phyloP scores from a whole-genome alignment of 257 asterid species.

The Jasminum sambac region DNA sequence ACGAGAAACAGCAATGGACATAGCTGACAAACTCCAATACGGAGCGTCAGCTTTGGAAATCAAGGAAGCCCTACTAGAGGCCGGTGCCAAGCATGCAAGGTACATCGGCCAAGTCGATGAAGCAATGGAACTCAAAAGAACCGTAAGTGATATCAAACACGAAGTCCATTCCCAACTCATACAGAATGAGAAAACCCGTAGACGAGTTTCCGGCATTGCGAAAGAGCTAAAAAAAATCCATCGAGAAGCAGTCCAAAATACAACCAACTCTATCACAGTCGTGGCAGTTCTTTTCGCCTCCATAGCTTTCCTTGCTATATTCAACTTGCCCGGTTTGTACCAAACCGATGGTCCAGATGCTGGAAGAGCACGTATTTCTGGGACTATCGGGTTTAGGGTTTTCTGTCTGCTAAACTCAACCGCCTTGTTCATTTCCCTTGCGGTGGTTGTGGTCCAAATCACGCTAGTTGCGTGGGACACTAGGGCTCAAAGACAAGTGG shows the following conservation, averaged over 20 bases:
- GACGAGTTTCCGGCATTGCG: constrained; percentile 92
- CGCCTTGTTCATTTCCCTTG: constrained; percentile 85
- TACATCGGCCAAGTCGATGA: constrained; percentile 63
- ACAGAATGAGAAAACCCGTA: constrained; percentile 84
- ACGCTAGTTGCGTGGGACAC: constrained; percentile 95
- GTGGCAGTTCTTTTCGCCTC: constrained; percentile 94
- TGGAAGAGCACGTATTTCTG: constrained; percentile 55
- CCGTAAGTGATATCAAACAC: constrained; percentile 93
- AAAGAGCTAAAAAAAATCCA: constrained; percentile 95
- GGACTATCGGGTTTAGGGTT: constrained; percentile 58
- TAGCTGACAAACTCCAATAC: constrained; percentile 87
- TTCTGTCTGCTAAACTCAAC: constrained; percentile 83
- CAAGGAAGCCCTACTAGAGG: constrained; percentile 65
- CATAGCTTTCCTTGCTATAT: constrained; percentile 85
- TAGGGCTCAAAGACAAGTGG: constrained; percentile 75
- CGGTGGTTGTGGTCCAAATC: constrained; percentile 93
- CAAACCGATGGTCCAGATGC: constrained; percentile 44
- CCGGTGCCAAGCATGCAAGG: constrained; percentile 86
- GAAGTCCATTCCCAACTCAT: constrained; percentile 92
- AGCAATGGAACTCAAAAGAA: constrained; percentile 81
- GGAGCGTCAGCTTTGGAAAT: constrained; percentile 69
- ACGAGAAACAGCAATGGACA: constrained; percentile 91
- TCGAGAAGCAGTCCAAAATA: constrained; percentile 88
- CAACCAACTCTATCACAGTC: constrained; percentile 85
- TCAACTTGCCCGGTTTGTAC: constrained; percentile 89